Conservation (phyloP, 306 rosid genomes). For the Trifolium dubium region DNA sequence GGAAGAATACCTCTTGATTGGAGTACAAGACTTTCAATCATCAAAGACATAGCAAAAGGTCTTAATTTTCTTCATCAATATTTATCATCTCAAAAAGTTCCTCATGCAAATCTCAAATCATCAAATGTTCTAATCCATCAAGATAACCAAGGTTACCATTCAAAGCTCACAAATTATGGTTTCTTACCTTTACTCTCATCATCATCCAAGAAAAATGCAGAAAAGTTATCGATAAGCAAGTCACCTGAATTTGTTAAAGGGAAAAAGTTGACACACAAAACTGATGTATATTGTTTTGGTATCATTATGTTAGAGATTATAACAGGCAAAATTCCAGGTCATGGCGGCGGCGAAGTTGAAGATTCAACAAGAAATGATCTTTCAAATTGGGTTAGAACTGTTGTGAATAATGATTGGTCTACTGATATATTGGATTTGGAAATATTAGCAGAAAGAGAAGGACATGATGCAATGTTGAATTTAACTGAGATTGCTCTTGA, state of each 20-base stretch:
- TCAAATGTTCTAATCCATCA: conserved; percentile 57
- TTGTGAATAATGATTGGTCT: conserved; percentile 77
- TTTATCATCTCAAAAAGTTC: conserved; percentile 64
- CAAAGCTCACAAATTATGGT: conserved; percentile 69
- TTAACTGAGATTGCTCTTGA: conserved; percentile 69
- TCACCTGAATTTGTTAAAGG: conserved; percentile 66
- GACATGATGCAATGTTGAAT: conserved; percentile 67
- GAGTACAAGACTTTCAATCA: conserved; percentile 61
- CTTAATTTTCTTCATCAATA: conserved; percentile 69
- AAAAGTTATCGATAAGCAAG: conserved; percentile 54
- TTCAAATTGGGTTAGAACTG: conserved; percentile 72
- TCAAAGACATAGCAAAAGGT: conserved; percentile 73
- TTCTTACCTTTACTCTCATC: conserved; percentile 54
- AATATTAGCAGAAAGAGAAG: conserved; percentile 61
- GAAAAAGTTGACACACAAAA: conserved; percentile 59
- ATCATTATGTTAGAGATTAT: conserved; percentile 68
- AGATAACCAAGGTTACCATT: conserved; percentile 42
- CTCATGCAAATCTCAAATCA: conserved; percentile 74
- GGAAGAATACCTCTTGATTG: conserved; percentile 65
- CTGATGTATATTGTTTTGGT: conserved; percentile 76
- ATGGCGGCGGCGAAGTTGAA: conserved; percentile 47
- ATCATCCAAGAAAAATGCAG: conserved; percentile 34
- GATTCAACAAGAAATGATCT: conserved; percentile 49
- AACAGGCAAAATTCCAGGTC: conserved; percentile 74
- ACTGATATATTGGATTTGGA: conserved; percentile 71